Base-by-base conservation (phyloP, 2,329 filamentous ascomycete genomes). In the Pseudogymnoascus sp. region DNA sequence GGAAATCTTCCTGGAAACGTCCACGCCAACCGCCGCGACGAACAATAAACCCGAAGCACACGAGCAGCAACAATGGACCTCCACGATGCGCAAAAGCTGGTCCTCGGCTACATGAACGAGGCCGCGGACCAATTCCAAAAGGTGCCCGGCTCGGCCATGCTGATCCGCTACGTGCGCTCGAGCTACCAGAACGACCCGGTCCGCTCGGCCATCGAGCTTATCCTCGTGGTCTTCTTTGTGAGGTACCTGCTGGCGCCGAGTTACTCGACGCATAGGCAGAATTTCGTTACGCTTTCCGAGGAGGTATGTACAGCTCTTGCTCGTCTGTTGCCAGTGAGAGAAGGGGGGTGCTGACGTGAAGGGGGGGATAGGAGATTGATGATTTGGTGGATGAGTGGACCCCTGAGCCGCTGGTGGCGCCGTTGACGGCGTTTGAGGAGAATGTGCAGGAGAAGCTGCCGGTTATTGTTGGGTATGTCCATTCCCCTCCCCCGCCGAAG, bases 131-230 rank as follows among this genome's bases (percentile, higher is more conserved):
- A 87, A 64, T 96, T 99, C 74, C 93, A 97, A 72, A 91, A 89
- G 72, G 84, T 99, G 40, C 96, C 95, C 31, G 95, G 95, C 61
- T 97, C 93, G 31, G 90, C 93, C 44, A 96, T 99, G 70, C 82
- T 97, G 71, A 85, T 96, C 70, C 90, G 95, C 67, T 99, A 99
- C 77, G 92, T 99, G 74, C 91, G 91, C 76, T 96, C 92, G 64
- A 96, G 92, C 75, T 97, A 99, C 79, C 95, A 99, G 79, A 89
- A 99, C 74, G 95, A 99, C 72, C 95, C 95, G 9, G 86, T 97
- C 63, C 89, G 96, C 62, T 96, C 91, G 61, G 91, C 91, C 40
- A 91, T 99, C 69, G 95, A 99, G 77, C 81, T 99, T 60, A 87
- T 97, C 68, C 82, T 99, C 65, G 90, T 99, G 70, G 85, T 99